phyloP scores from a whole-genome alignment of 179 eudicot species.

The Corrigiola litoralis region DNA sequence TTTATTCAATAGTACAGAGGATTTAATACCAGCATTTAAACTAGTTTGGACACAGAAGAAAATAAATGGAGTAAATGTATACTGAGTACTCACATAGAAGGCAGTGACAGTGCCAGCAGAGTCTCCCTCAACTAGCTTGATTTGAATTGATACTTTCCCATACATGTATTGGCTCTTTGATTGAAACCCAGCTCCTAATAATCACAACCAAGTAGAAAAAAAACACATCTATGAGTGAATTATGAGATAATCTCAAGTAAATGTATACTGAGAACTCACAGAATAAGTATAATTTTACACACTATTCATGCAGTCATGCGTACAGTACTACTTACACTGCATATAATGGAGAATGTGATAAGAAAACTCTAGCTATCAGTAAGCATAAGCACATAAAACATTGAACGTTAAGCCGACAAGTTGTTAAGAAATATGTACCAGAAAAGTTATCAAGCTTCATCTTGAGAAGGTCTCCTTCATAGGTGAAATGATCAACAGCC shows the following conservation, averaged over 20 bases:
- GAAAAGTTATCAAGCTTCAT: conserved; percentile 53
- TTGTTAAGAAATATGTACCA: conserved; percentile 20
- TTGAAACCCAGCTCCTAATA: conserved; percentile 73
- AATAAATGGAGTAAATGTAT: neutral
- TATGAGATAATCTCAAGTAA: too few relatives aligned
- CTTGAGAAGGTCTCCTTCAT: conserved; percentile 44
- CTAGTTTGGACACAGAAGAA: neutral
- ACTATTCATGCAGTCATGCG: too few relatives aligned
- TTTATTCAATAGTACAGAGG: too few relatives aligned
- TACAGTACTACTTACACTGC: too few relatives aligned
- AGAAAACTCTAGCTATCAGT: too few relatives aligned
- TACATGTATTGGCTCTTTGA: conserved; percentile 77
- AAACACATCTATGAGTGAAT: neutral
- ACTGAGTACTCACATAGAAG: conserved; percentile 47
- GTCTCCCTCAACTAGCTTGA: conserved; percentile 75
- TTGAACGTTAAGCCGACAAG: too few relatives aligned
- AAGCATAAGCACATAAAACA: neutral
- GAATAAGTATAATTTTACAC: too few relatives aligned
- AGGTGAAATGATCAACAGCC: conserved; percentile 47
- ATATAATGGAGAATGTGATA: too few relatives aligned
- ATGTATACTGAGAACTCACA: too few relatives aligned
- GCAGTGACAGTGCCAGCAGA: conserved; percentile 94
- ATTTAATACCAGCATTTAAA: neutral
- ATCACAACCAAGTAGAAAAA: neutral
- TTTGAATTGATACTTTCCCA: conserved; percentile 57